Base-by-base conservation (phyloP, 441 rosid genomes). In the Geranium incanum region DNA sequence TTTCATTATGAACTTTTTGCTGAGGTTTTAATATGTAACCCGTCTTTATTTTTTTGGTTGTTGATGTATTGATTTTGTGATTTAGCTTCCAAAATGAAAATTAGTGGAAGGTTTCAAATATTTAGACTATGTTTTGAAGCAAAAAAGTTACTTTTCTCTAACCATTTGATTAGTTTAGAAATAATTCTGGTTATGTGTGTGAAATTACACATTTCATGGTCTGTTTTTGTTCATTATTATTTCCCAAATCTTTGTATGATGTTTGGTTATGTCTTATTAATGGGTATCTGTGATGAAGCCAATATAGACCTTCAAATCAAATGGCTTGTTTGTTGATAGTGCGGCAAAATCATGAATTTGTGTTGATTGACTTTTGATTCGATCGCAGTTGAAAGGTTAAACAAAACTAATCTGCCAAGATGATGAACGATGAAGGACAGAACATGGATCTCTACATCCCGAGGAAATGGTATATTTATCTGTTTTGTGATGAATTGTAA, bases 361-460 rank as follows among this genome's bases (percentile, higher is more conserved):
- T 83, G 74, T 41, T 64, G 76, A 67, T 48, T 41, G 55, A 52
- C 67, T 19, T 19, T 33, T 23, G 66, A 23, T 72, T 63, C 67
- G 75, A 19, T 45, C n/a, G 4, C 60, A 52, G 60, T 52, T n/a
- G 52, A 13, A 11, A 52, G 4, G 16, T 13, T 13, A 52, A 55
- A 7, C 62, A 55, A 4, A 55, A 55, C 7, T 66, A 76, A 65
- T 36, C 78, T 6, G 76, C 68, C 72, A 88, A 86, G 82, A 91
- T 93, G 98, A 92, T 91, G 89, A 93, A 93, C 86, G 96, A 91
- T 71, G 96, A 91, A 74, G 97, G 96, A 3, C 83, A 88, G 18
- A 75, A 81, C 77, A 88, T 88, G 79, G 96, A 91, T 78, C 88
- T 93, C 36, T 91, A 89, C 89, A 87, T 91, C 78, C 98, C 97